Percentiles rank a stretch among this genome's conserved stretches.
These are phyloP conservation scores for Alternaria sp. DNA, from an alignment of 2,329 filamentous ascomycete genomes.

Conservation along the genomic window DNA sequence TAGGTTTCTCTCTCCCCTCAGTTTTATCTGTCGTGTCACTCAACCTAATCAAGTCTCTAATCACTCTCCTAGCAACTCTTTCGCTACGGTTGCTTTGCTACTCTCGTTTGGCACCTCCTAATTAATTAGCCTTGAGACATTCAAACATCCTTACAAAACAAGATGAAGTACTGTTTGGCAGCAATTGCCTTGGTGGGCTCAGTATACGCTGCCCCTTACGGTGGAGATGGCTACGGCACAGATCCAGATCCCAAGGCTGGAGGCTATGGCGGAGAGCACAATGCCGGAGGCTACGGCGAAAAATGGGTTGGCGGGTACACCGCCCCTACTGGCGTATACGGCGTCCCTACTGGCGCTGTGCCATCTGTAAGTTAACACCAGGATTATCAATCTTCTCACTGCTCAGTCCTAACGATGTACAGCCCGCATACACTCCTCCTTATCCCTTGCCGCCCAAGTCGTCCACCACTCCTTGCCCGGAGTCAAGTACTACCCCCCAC, in stretches of 20 bases:
- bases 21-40: conserved; percentile 13
- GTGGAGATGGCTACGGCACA: conserved; percentile 10
- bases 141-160: conserved; percentile 26
- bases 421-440: not conserved
- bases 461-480: conserved; percentile 12
- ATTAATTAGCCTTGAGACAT: conserved; percentile 28
- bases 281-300: not conserved
- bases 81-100: conserved; percentile 51
- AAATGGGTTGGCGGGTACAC: not conserved
- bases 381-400: not conserved
- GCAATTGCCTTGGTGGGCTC: conserved; percentile 46
- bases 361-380: conserved; percentile 1
- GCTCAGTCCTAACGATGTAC: not conserved
- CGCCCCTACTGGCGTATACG: not conserved
- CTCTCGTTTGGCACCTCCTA: conserved; percentile 38
- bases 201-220: conserved; percentile 33
- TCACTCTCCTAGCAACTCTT: conserved; percentile 43
- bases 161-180: conserved; percentile 44
- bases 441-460: not conserved
- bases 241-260: not conserved
- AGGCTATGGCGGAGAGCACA: not conserved
- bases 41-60: conserved; percentile 1
- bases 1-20: conserved; percentile 31
- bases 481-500: no score
- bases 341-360: not conserved